phyloP scores from a whole-genome alignment of 768 basidiomycete genomes.

The Podaxis pistillaris region DNA sequence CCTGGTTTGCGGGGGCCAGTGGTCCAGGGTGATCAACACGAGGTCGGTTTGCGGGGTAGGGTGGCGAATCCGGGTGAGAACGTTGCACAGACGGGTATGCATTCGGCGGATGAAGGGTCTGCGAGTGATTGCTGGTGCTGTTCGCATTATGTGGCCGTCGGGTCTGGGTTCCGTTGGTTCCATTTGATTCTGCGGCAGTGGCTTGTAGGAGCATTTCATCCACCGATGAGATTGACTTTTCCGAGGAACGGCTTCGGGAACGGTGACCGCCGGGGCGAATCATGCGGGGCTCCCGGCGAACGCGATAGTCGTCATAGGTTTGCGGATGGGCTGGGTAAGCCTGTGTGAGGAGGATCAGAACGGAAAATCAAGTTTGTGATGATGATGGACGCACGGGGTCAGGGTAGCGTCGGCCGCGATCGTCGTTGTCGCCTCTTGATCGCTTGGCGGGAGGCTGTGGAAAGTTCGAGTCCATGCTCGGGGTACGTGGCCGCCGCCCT shows the following conservation, averaged over 20 bases:
- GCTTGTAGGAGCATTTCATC: constrained; percentile 47
- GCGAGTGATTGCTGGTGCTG: background rate
- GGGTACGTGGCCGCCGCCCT: constrained; percentile 30
- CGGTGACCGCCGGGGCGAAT: constrained; percentile 24
- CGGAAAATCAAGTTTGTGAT: constrained; percentile 1
- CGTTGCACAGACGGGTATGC: constrained; percentile 13
- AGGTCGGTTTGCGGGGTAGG: constrained; percentile 15
- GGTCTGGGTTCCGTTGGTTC: constrained; percentile 2
- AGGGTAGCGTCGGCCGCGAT: constrained; percentile 25
- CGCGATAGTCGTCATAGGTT: constrained; percentile 8
- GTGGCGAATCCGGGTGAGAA: constrained; percentile 14
- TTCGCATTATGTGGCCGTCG: background rate
- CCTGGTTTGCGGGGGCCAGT: constrained; percentile 28
- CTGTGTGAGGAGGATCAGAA: constrained; percentile 5
- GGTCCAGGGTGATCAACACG: constrained; percentile 13
- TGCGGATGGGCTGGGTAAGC: constrained; percentile 13
- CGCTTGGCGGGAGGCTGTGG: constrained; percentile 28
- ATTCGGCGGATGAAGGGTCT: background rate
- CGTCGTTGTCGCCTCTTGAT: constrained; percentile 19
- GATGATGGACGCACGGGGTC: constrained; percentile 27
- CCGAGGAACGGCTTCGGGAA: constrained; percentile 34
- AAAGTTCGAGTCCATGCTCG: constrained; percentile 37
- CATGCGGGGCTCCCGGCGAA: constrained; percentile 15
- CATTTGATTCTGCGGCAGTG: constrained; percentile 28
- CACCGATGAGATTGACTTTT: constrained; percentile 34